Conservation (phyloP, 225 moss, liverwort and hornwort species). For the Polytrichum commune region DNA sequence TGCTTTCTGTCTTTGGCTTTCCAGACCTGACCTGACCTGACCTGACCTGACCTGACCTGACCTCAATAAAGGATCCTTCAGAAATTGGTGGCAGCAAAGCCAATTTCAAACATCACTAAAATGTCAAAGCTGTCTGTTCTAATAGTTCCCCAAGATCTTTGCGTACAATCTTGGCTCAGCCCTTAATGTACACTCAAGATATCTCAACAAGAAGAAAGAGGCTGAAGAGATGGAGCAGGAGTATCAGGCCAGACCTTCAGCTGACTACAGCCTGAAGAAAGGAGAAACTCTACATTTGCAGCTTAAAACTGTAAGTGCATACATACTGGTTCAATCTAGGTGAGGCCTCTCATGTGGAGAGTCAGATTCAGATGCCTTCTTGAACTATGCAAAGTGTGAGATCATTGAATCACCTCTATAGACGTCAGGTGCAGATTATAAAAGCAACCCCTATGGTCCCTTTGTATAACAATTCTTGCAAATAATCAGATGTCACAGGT, state of each 20-base stretch:
- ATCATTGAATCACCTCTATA: not conserved
- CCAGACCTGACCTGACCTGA: not conserved
- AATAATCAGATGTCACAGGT: too few relatives aligned
- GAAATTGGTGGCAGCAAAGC: too few relatives aligned
- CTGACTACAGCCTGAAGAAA: conserved; percentile 88
- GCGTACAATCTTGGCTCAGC: not conserved
- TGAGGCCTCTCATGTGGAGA: not conserved
- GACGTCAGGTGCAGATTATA: too few relatives aligned
- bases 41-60: not conserved
- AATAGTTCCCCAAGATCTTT: not conserved
- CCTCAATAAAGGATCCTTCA: too few relatives aligned
- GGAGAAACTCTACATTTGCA: conserved; percentile 93
- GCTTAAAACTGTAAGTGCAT: conserved; percentile 72
- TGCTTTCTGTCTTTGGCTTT: not conserved
- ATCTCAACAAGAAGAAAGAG: conserved; percentile 88
- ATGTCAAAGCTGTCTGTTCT: not conserved
- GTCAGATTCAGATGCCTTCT: not conserved
- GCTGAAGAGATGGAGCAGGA: conserved; percentile 65
- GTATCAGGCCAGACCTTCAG: conserved; percentile 73
- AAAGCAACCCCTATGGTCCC: too few relatives aligned
- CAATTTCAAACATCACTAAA: too few relatives aligned
- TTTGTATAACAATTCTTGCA: too few relatives aligned
- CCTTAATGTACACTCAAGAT: conserved; percentile 45
- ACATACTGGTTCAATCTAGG: not conserved
- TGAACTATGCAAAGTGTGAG: not conserved